phyloP scores from a whole-genome alignment of 2,329 filamentous ascomycete genomes.

The Byssochlamys sp. region DNA sequence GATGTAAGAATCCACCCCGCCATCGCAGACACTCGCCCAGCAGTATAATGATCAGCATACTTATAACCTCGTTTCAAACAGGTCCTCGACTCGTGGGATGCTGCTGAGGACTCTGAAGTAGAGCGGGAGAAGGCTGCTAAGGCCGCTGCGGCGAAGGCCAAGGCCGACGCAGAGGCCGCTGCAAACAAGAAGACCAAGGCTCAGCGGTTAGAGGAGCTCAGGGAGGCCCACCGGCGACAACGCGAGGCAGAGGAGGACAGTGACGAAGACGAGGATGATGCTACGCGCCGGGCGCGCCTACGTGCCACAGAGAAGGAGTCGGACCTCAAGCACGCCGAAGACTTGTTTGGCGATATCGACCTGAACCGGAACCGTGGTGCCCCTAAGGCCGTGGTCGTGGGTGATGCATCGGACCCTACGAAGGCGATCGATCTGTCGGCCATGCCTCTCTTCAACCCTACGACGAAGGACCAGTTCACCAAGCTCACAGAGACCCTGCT shows the following conservation, averaged over 20 bases:
- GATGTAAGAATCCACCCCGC: slow-evolving; percentile 50
- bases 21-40: neutral
- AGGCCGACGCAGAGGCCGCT: slow-evolving; percentile 77
- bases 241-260: slow-evolving; percentile 49
- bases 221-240: slow-evolving; percentile 52
- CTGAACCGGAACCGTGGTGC: slow-evolving; percentile 62
- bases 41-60: slow-evolving; percentile 1
- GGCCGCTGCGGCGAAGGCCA: slow-evolving; percentile 74
- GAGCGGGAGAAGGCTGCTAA: slow-evolving; percentile 92
- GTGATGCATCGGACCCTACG: slow-evolving; percentile 63
- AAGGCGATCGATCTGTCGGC: slow-evolving; percentile 71
- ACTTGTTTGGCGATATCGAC: slow-evolving; percentile 71
- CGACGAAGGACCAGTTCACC: slow-evolving; percentile 77
- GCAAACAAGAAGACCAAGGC: slow-evolving; percentile 84
- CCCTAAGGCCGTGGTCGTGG: slow-evolving; percentile 53
- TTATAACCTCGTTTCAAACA: slow-evolving; percentile 27
- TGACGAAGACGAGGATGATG: slow-evolving; percentile 64
- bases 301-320: slow-evolving; percentile 73
- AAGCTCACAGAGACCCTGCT: slow-evolving; percentile 67
- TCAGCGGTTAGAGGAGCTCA: slow-evolving; percentile 73
- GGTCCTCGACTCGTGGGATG: slow-evolving; percentile 95
- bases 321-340: slow-evolving; percentile 80
- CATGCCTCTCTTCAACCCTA: slow-evolving; percentile 79
- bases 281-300: slow-evolving; percentile 63
- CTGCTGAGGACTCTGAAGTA: slow-evolving; percentile 88